A percentile compares a stretch with the other conserved stretches of the same genome.
Conservation (phyloP, 192 early-diverging fungal genomes). For the Entomortierella lignicola region DNA sequence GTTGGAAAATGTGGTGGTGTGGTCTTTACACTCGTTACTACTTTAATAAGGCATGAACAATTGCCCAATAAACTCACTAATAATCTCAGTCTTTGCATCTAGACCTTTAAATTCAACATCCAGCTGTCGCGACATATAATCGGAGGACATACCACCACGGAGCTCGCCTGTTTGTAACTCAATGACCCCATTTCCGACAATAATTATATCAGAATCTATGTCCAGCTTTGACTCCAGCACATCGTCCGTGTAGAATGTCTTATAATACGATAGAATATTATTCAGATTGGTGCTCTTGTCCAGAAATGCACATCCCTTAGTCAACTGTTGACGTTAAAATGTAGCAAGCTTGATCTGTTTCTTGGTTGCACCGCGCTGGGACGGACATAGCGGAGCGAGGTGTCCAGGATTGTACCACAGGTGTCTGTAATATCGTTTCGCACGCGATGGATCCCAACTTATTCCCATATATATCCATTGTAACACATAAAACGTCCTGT, state of each 20-base stretch:
- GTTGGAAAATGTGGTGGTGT: too few species aligned
- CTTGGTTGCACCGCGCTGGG: neutral
- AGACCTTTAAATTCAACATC: neutral
- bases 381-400: neutral
- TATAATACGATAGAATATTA: neutral
- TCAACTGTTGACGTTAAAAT: neutral
- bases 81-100: neutral
- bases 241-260: neutral
- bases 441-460: too few species aligned
- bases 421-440: neutral
- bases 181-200: neutral
- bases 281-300: neutral
- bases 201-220: neutral
- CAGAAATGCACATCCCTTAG: neutral
- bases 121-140: too few species aligned
- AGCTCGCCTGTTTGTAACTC: neutral
- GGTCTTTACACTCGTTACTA: too few species aligned
- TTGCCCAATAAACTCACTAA: too few species aligned
- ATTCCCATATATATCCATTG: too few species aligned
- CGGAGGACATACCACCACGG: too few species aligned
- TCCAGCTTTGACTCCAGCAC: neutral
- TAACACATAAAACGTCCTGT: too few species aligned
- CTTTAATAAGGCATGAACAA: neutral
- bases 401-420: neutral
- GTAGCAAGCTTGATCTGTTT: neutral